Evolutionary conservation across 176 grass and related monocot species (phyloP).

Genomic region (Ensete ventricosum): DNA sequence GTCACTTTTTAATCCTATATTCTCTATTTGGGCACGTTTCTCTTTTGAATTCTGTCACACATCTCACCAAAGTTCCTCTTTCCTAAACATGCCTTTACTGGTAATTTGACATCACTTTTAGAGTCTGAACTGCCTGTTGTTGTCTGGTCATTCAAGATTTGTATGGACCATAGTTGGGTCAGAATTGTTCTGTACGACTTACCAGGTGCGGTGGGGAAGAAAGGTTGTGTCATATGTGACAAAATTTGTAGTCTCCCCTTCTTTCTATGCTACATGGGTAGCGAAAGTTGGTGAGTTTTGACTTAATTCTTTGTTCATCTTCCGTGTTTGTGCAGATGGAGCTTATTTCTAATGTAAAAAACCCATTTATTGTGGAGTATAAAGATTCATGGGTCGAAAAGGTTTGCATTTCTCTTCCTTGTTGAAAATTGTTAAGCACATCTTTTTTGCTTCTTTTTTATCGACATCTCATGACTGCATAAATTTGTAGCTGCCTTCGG

Average conservation of each 20-base stretch:
- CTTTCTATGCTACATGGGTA: no score
- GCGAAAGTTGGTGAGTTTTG: background rate
- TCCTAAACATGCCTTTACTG: no score
- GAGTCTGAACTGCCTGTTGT: background rate
- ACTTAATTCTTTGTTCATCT: background rate
- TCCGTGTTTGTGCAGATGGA: slow-evolving; percentile 59
- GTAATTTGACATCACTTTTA: background rate
- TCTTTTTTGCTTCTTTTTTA: no score
- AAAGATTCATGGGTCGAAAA: slow-evolving; percentile 97
- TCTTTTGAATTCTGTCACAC: background rate
- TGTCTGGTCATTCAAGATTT: background rate
- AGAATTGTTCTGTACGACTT: background rate
- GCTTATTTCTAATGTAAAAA: slow-evolving; percentile 74
- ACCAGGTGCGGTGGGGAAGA: no score
- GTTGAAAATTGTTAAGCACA: slow-evolving; percentile 1
- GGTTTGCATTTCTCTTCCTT: slow-evolving; percentile 34
- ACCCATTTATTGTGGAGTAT: slow-evolving; percentile 93
- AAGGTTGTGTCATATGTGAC: no score
- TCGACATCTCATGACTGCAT: no score
- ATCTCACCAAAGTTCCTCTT: no score
- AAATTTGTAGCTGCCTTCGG: no score
- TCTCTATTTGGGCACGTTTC: background rate
- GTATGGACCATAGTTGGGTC: background rate
- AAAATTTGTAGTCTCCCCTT: no score
- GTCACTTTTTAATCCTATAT: background rate